Evolutionary conservation across 208 protist genomes (phyloP), one percentile per base, ranked within the genome.

Genomic region (Crithidia brevicula): DNA sequence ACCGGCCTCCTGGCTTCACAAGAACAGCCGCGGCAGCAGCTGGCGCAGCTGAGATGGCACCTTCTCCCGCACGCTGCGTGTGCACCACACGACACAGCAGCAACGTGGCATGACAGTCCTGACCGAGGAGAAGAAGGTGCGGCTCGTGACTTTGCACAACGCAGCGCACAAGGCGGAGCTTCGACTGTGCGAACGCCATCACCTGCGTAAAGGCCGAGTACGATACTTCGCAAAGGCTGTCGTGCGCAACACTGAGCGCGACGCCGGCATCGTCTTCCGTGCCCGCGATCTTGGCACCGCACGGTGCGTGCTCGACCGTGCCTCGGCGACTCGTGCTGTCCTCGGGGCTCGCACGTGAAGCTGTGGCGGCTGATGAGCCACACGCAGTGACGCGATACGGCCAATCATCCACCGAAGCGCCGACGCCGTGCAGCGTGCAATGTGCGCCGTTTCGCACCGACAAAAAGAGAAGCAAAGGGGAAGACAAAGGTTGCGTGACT

Each of bases 401-500:
- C 69, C 68, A 74, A 10, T 49, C 28, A 33, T 52, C 28, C n/a
- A 61, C 59, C 8, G 68, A 49, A 27, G 69, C 43, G 23, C 69
- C 69, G 0, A 63, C 52, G 57, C 65, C 60, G 52, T 74, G 69
- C 42, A 74, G 52, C 13, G 49, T 61, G 61, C 69, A 54, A 59
- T 74, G 40, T 40, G 69, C 69, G 2, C 69, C 69, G 33, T 63
- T 38, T 0, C 49, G 38, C 25, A 74, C 52, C 31, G 69, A 67
- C 38, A 74, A 0, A 15, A 63, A 22, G 15, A 74, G 51, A 28
- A 66, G 52, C n/a, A n/a, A n/a, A n/a, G n/a, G n/a, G n/a, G n/a
- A n/a, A n/a, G n/a, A n/a, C n/a, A n/a, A n/a, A n/a, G n/a, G n/a
- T n/a, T n/a, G n/a, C n/a, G n/a, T 40, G 13, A 45, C 61, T 10